phyloP scores from a whole-genome alignment of 768 basidiomycete genomes.

The Leccinum broughii region DNA sequence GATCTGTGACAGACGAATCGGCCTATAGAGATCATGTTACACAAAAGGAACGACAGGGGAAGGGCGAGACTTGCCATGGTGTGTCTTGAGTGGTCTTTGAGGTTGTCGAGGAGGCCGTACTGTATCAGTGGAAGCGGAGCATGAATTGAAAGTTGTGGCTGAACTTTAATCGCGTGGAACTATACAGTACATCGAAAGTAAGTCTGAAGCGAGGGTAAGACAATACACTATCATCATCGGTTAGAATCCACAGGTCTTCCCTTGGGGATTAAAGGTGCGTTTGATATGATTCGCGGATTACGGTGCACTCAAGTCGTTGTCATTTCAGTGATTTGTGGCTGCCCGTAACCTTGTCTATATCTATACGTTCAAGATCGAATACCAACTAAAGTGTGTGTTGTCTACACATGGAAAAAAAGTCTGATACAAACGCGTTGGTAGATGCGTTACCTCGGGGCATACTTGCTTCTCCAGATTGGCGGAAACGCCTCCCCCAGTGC shows the following conservation, averaged over 20 bases:
- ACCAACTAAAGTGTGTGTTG: constrained; percentile 44
- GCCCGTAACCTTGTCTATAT: constrained; percentile 49
- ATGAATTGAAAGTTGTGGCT: constrained; percentile 44
- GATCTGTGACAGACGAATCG: constrained; percentile 85
- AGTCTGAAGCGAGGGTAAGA: neutral
- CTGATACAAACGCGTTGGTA: constrained; percentile 26
- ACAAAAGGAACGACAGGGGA: neutral
- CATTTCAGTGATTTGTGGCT: constrained; percentile 87
- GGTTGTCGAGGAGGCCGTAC: constrained; percentile 22
- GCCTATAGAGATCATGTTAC: constrained; percentile 47
- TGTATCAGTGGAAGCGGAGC: constrained; percentile 21
- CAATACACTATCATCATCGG: constrained; percentile 49
- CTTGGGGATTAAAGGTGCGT: constrained; percentile 77
- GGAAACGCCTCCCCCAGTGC: constrained; percentile 89
- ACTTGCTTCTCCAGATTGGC: constrained; percentile 94
- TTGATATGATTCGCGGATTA: neutral
- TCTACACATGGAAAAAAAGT: neutral
- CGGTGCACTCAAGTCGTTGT: constrained; percentile 11
- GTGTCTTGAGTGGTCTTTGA: constrained; percentile 29
- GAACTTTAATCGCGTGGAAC: constrained; percentile 48
- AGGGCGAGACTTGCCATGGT: constrained; percentile 32
- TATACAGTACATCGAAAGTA: constrained; percentile 52
- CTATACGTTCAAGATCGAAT: constrained; percentile 30
- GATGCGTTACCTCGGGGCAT: constrained; percentile 95
- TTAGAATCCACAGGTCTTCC: constrained; percentile 96